These are phyloP conservation scores for Solanum paucissectum DNA, from an alignment of 257 asterid genomes.

Conservation along the genomic window DNA sequence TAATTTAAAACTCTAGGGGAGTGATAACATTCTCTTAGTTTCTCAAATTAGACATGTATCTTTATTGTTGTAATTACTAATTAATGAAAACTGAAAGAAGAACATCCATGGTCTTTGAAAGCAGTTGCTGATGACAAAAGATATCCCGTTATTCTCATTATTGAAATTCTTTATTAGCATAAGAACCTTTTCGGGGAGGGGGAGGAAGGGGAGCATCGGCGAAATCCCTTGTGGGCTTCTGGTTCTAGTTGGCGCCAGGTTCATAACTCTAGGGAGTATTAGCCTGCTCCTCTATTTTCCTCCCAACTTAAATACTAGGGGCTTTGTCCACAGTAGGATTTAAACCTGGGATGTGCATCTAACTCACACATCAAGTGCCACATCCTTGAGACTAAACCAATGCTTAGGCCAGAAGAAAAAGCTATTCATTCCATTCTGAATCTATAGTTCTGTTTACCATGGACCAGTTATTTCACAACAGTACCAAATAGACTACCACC, in stretches of 20 bases:
- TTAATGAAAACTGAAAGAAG: neutral
- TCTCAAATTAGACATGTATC: neutral
- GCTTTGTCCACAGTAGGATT: neutral
- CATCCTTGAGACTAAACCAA: neutral
- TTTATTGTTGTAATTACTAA: neutral
- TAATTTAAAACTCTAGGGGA: neutral
- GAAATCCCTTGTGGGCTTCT: neutral
- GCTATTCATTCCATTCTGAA: neutral
- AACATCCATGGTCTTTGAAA: neutral
- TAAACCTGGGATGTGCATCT: neutral
- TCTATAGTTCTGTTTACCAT: neutral
- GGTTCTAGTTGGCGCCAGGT: neutral
- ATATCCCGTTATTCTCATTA: neutral
- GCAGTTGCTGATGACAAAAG: neutral
- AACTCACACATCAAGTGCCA: neutral
- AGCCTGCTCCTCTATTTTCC: neutral
- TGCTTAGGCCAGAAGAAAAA: neutral
- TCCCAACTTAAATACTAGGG: neutral
- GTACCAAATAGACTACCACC: neutral
- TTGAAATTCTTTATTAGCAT: neutral
- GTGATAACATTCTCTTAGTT: neutral
- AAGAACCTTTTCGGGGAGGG: neutral
- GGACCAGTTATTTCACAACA: neutral
- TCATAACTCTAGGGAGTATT: neutral
- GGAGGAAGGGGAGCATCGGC: neutral